Conservation (phyloP, 2,329 filamentous ascomycete genomes). For the Botrytis fragariae region DNA sequence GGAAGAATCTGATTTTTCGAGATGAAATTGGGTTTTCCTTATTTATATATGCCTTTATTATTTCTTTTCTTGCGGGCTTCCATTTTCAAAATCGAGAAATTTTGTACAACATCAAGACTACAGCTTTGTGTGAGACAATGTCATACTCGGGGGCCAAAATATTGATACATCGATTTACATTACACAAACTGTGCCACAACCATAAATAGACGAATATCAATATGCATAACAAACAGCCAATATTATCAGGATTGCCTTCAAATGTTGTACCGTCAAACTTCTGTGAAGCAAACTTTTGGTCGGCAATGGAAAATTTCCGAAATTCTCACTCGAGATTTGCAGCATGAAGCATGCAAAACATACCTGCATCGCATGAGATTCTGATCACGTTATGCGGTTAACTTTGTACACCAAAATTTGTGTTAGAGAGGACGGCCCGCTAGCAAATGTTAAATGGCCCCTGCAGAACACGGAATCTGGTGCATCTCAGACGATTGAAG, state of each 20-base stretch:
- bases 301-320: too few relatives aligned
- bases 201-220: background rate
- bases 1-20: background rate
- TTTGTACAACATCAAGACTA: background rate
- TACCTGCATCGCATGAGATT: conserved; percentile 35
- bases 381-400: conserved; percentile 37
- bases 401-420: conserved; percentile 31
- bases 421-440: conserved; percentile 32
- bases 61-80: too few relatives aligned
- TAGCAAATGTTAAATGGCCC: conserved; percentile 28
- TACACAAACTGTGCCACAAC: conserved; percentile 4
- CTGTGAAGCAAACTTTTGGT: background rate
- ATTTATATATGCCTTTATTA: background rate
- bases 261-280: background rate
- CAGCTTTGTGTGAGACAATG: background rate
- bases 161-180: background rate
- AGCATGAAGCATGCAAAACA: conserved; percentile 34
- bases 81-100: too few relatives aligned
- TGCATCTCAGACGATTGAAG: conserved; percentile 13
- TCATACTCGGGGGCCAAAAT: background rate
- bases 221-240: background rate
- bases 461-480: conserved; percentile 14
- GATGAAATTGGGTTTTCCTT: background rate
- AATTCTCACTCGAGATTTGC: conserved; percentile 8
- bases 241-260: too few relatives aligned